Percentiles rank a stretch among this genome's conserved stretches.
These are phyloP conservation scores for Coemansia sp. DNA, from an alignment of 192 early-diverging fungal species.

Conservation along the genomic window DNA sequence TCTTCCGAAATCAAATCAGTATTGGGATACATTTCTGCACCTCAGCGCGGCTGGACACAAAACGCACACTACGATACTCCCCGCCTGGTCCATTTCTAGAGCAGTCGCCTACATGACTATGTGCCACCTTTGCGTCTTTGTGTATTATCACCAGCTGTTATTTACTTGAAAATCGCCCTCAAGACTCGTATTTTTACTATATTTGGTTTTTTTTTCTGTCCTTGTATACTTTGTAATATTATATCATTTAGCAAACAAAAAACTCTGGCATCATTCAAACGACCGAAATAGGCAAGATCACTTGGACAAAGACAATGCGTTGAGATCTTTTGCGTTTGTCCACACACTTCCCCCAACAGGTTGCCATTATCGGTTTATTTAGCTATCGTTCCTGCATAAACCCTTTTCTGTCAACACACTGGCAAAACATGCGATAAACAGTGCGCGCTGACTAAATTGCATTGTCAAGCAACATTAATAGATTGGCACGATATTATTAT, in stretches of 20 bases:
- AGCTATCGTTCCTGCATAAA: conserved; percentile 5
- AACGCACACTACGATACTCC: conserved; percentile 33
- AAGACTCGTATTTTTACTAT: not conserved
- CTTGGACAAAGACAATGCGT: conserved; percentile 4
- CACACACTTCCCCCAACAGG: not conserved
- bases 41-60: conserved; percentile 35
- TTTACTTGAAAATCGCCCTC: not conserved
- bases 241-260: conserved; percentile 9
- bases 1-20: conserved; percentile 50
- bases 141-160: conserved; percentile 14
- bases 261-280: not conserved
- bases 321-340: conserved; percentile 1
- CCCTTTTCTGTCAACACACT: conserved; percentile 2
- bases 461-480: not conserved
- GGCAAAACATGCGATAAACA: not conserved
- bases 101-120: not conserved
- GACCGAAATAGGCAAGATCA: conserved; percentile 4
- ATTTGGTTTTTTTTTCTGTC: conserved; percentile 6
- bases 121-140: not conserved
- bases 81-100: conserved; percentile 50
- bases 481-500: not conserved
- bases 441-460: not conserved
- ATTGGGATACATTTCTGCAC: conserved; percentile 36
- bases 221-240: conserved; percentile 21
- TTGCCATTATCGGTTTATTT: not conserved